These are phyloP conservation scores for Sphagnum tenellum DNA, from an alignment of 225 moss, liverwort and hornwort genomes.

Conservation along the genomic window DNA sequence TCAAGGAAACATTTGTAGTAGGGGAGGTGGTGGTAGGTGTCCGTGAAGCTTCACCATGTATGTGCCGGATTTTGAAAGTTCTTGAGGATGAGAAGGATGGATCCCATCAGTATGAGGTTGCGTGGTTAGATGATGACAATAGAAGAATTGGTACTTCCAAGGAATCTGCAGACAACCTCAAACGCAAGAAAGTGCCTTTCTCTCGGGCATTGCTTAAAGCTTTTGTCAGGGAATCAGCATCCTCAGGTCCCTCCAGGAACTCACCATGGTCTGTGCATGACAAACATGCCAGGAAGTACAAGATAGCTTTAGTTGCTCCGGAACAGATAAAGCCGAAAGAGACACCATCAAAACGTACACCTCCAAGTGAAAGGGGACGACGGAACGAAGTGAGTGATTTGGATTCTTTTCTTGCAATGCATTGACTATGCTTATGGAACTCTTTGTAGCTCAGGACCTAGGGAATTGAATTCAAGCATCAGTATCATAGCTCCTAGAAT, in stretches of 20 bases:
- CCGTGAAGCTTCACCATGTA: conserved; percentile 47
- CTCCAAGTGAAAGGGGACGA: conserved; percentile 21
- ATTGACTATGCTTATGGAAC: too few relatives aligned
- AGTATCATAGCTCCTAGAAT: too few relatives aligned
- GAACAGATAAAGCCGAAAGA: conserved; percentile 18
- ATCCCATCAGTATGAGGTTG: conserved; percentile 66
- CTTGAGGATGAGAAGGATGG: conserved; percentile 57
- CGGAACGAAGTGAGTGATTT: background rate
- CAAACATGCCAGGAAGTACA: conserved; percentile 83
- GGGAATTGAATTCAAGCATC: too few relatives aligned
- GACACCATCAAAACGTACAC: conserved; percentile 31
- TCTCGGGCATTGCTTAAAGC: conserved; percentile 84
- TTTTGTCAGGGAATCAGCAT: conserved; percentile 81
- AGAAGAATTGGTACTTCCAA: conserved; percentile 50
- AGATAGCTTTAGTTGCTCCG: conserved; percentile 55
- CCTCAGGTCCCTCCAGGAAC: conserved; percentile 59
- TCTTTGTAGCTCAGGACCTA: too few relatives aligned
- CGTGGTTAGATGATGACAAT: conserved; percentile 86
- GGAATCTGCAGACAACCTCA: conserved; percentile 47
- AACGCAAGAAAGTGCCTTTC: conserved; percentile 80
- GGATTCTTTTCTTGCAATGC: too few relatives aligned
- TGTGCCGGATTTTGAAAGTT: conserved; percentile 76
- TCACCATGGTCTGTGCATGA: conserved; percentile 83
- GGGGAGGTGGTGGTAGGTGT: conserved; percentile 76
- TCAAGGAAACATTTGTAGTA: conserved; percentile 79